Evolutionary conservation across 371 early-diverging fungal genomes (phyloP), one percentile per base, ranked within the genome.

Genomic region (Mortierella sp.): DNA sequence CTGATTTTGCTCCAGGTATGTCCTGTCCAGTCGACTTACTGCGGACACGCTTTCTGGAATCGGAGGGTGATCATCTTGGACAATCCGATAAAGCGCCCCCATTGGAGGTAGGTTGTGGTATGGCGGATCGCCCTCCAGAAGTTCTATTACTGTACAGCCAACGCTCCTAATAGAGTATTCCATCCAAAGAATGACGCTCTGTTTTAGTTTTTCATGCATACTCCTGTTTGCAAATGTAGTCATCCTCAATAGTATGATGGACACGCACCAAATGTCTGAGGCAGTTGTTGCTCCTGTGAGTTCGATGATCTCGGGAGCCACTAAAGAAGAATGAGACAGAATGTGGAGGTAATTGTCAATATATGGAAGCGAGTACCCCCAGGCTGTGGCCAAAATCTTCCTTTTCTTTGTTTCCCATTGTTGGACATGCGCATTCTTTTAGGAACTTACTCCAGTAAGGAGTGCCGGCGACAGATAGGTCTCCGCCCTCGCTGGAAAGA

Each of bases 41-140:
- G 83, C 81, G n/a, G 96, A 95, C 2, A 95, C 91, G 28, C 85
- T 87, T 16, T 92, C 91, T 4, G 97, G 97, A 19, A 97, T 82
- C 7, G 97, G 96, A 26, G 96, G 94, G 59, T 87, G 87, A 18
- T 91, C 91, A 75, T 95, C 97, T 80, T 96, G 94, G 4, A 97
- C 97, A 58, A 97, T 96, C 57, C 90, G 90, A 81, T 94, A 97
- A 72, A 97, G 87, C 37, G 95, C 95, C 1, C 95, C 88, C 96
- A 96, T 95, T 46, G 93, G 89, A 60, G 90, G 85, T 53, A 96
- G 60, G 28, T 90, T 89, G 14, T 87, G 84, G 82, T 96, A 97
- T 14, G 96, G 97, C 23, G 97, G 97, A 70, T 94, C 90, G 1
- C 96, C 96, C 0, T 93, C 93, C 4, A 95, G 77, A 57, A 97